These are phyloP conservation scores for Candida ipomoeae DNA, from an alignment of 805 yeast genomes.

Conservation along the genomic window DNA sequence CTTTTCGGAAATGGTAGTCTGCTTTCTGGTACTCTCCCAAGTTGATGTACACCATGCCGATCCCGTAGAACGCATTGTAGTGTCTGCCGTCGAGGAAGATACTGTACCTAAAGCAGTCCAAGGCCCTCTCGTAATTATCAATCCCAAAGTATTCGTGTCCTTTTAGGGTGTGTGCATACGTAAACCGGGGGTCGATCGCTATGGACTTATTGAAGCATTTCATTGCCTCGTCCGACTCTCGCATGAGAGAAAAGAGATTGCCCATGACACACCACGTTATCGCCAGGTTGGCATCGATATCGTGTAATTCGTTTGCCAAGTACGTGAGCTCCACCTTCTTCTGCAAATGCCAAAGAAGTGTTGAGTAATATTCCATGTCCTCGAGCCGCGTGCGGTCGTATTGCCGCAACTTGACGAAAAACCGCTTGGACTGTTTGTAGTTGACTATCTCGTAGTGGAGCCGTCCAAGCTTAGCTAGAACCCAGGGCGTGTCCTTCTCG, in stretches of 20 bases:
- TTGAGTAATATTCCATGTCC: slow-evolving; percentile 90
- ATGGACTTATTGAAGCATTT: slow-evolving; percentile 80
- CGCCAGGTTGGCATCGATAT: slow-evolving; percentile 59
- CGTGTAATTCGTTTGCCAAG: slow-evolving; percentile 75
- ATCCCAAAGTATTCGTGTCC: slow-evolving; percentile 89
- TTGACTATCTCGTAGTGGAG: slow-evolving; percentile 84
- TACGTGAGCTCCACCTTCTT: slow-evolving; percentile 74
- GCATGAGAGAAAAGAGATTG: slow-evolving; percentile 73
- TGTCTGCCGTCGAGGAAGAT: slow-evolving; percentile 73
- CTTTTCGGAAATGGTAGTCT: slow-evolving; percentile 81
- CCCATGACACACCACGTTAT: slow-evolving; percentile 93
- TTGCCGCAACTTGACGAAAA: slow-evolving; percentile 57
- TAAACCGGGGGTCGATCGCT: slow-evolving; percentile 60
- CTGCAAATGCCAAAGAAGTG: slow-evolving; percentile 88
- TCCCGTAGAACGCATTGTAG: slow-evolving; percentile 92
- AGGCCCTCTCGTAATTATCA: slow-evolving; percentile 88
- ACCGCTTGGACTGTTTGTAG: slow-evolving; percentile 68
- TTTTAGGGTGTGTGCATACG: slow-evolving; percentile 87
- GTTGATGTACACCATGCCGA: slow-evolving; percentile 89
- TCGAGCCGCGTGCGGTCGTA: slow-evolving; percentile 73
- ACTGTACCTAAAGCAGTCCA: slow-evolving; percentile 76
- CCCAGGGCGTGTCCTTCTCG: slow-evolving; percentile 78
- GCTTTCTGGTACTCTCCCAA: slow-evolving; percentile 82
- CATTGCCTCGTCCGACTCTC: slow-evolving; percentile 87
- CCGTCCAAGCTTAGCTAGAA: slow-evolving; percentile 72